Base-by-base conservation (phyloP, 2,329 filamentous ascomycete species). In the Zasmidium cellare region DNA sequence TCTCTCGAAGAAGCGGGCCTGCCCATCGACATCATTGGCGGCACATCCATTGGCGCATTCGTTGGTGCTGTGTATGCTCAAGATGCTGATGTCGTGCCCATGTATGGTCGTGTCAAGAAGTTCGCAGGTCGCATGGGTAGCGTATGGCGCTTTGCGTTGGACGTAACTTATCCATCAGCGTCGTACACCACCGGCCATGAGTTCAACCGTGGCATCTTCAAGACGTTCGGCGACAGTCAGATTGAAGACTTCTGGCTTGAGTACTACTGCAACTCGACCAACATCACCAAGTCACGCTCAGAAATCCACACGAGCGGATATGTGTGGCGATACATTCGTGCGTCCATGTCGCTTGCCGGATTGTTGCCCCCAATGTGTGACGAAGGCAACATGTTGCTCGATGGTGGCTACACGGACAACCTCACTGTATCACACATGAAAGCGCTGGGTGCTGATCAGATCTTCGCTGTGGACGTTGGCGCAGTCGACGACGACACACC, bases 171-270 rank as follows among this genome's bases (percentile, higher is more conserved):
- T 73, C 94, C 94, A 0, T 94, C 93, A 5, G 91, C 91, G 7
- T 96, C 93, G 1, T 99, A 99, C 76, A 99, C 96, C 0, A 99
- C 94, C 0, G 94, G 94, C 0, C 94, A 99, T 71, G 94, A 99
- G 70, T 99, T 99, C 83, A 99, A 99, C 69, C 90, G 94, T 6
- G 94, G 94, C 44, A 97, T 99, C 64, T 99, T 97, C 84, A 99
- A 99, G 75, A 92, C 93, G 0, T 97, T 99, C 72, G 94, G 92
- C 14, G 91, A 97, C 69, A 90, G 91, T 9, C 94, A 97, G 72
- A 97, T 99, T 57, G 94, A 99, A 76, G 94, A 99, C 74, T 99
- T 97, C 70, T 99, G 94, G 94, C 84, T 99, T 11, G 92, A 96
- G 66, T 99, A 91, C 73, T 99, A 99, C 77, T 99, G 96, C 82